A percentile compares a stretch with the other conserved stretches of the same genome.
Conservation (phyloP, 1,284 basidiomycete genomes). For the Puccinia triticina region DNA sequence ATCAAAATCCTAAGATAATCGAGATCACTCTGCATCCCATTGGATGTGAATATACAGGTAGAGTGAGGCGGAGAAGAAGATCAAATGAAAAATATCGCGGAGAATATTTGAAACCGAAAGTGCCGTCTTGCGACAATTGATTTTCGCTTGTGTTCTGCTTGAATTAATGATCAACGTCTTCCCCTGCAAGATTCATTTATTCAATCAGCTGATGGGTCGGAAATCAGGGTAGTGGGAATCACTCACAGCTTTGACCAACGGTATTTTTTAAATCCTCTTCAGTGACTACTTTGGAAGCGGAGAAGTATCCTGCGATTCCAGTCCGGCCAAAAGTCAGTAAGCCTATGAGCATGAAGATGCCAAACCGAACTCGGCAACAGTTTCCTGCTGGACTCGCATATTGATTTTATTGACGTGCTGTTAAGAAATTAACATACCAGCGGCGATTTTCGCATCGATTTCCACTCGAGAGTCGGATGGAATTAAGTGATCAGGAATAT, state of each 20-base stretch:
- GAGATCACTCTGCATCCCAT: no score
- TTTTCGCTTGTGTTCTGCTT: not conserved
- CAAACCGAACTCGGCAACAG: not conserved
- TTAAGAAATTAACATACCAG: slow-evolving; percentile 64
- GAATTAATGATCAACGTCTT: slow-evolving; percentile 26
- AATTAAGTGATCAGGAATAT: slow-evolving; percentile 81
- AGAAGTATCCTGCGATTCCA: slow-evolving; percentile 38
- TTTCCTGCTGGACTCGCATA: not conserved
- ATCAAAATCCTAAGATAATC: no score
- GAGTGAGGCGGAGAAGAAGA: no score
- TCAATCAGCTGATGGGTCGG: not conserved
- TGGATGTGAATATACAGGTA: no score
- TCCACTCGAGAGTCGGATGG: slow-evolving; percentile 91
- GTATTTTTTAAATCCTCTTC: slow-evolving; percentile 47
- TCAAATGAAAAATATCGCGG: not conserved
- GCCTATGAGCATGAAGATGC: not conserved
- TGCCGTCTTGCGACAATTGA: not conserved
- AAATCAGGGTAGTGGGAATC: no score
- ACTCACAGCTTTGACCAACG: slow-evolving; percentile 36
- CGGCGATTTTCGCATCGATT: slow-evolving; percentile 90
- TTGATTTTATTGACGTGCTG: not conserved
- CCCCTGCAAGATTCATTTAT: slow-evolving; percentile 7
- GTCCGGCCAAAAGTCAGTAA: not conserved
- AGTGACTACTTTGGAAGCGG: slow-evolving; percentile 41
- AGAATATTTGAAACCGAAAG: not conserved